Base-by-base conservation (phyloP, 768 basidiomycete genomes). In the Mycena latifolia region DNA sequence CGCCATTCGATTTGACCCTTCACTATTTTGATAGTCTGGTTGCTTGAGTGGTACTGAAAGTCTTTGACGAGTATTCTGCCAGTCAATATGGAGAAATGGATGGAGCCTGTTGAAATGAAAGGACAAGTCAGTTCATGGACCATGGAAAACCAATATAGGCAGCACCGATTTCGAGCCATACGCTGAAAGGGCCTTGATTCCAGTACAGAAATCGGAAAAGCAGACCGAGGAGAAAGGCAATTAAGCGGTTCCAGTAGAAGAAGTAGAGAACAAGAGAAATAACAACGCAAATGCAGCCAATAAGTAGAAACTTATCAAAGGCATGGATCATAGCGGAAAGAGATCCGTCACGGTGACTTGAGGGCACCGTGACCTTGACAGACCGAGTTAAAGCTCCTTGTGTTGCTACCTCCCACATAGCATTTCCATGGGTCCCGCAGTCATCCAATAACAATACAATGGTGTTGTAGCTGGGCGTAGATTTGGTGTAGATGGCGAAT, bases 1-100 rank as follows among this genome's bases (percentile, higher is more conserved):
- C 94, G 85, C 95, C 96, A 99, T 69, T 92, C 92, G 52, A 98
- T 77, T 73, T 94, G 89, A 2, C 90, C 93, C 77, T 94, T 93
- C 51, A 94, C 87, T 55, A 95, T 85, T 66, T 89, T 89, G 47
- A 96, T 83, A 22, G 92, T 94, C 76, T 98, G 92, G 77, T 97
- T 98, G 74, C 93, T 92, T 2, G 95, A 96, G 77, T 97, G 89
- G 76, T 98, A 98, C 20, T 86, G 82, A 33, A 98, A 76, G 75
- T 98, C 93, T 80, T 94, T 95, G 71, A 98, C 83, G 24, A 96
- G 85, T 55, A 99, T 89, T 67, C 96, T 83, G 33, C 97, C 97
- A 2, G 92, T 89, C 41, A 98, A 79, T 12, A 95, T 80, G 3
- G 96, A 96, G 76, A 98, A 88, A 74, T 98, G 96, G 25, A 97